Base-by-base conservation (phyloP, 768 basidiomycete species). In the Boletus edulis region DNA sequence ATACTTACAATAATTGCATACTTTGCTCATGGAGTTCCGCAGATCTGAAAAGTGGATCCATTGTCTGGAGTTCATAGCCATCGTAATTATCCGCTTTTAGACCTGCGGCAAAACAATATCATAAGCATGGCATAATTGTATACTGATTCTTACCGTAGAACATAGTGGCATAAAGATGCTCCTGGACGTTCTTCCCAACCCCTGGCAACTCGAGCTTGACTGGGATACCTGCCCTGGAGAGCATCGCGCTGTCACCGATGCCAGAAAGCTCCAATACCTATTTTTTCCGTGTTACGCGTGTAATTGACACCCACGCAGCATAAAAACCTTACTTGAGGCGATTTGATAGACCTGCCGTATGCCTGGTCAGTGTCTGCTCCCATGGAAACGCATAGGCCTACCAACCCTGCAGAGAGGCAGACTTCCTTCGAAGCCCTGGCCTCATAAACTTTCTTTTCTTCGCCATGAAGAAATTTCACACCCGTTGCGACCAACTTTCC, bases 171-270 rank as follows among this genome's bases (percentile, higher is more conserved):
- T 32, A 12, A n/a, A 42, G 3, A 45, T 52, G 51, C 35, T 52
- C 51, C 24, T 52, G 51, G n/a, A 52, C 51, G 18, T 52, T 45
- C 13, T 38, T 52, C 45, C 51, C 51, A 31, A 52, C 51, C 2
- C 51, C 51, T 2, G 43, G 51, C 11, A 52, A n/a, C 14, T 45
- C 43, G 35, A 37, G 35, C n/a, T 45, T 52, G 51, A 52, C 43
- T 37, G 27, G 12, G 29, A 52, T 44, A 29, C 34, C 24, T 3
- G 43, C 51, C 38, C 8, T 45, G 35, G 7, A 18, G 14, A 52
- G 51, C 17, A 52, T 35, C 12, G 41, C 43, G 5, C 43, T 27
- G 27, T 52, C 43, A 15, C 51, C 51, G n/a, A 52, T 52, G 9
- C 51, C 42, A 18, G 51, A 52, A 27, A 52, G 43, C 13, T 52